Percentiles rank a stretch among this genome's conserved stretches.
Evolutionary conservation across 2,329 filamentous ascomycete genomes (phyloP).

Genomic region (Penicillium sp.): DNA sequence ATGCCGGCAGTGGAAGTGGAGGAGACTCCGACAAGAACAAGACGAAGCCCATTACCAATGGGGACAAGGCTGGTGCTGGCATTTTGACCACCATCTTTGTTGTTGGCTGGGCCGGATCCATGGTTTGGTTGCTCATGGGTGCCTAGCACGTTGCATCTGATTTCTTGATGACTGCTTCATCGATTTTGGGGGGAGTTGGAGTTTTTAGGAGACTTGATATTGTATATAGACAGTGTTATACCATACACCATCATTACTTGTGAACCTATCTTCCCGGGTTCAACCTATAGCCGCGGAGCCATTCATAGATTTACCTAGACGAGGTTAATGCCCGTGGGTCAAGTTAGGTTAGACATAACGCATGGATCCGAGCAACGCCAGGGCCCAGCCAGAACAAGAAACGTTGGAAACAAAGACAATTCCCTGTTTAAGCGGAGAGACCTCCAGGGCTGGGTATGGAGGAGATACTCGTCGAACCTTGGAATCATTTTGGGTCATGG

Average conservation of each 20-base stretch:
- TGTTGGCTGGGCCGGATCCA: slow-evolving; percentile 29
- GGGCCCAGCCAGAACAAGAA: too few relatives aligned
- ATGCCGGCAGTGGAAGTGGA: slow-evolving; percentile 30
- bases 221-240: slow-evolving; percentile 2
- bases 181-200: neutral
- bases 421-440: too few relatives aligned
- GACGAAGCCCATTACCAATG: slow-evolving; percentile 27
- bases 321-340: too few relatives aligned
- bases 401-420: too few relatives aligned
- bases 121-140: slow-evolving; percentile 36
- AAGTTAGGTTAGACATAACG: too few relatives aligned
- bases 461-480: too few relatives aligned
- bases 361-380: too few relatives aligned
- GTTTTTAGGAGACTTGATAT: neutral
- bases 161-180: neutral
- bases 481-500: too few relatives aligned
- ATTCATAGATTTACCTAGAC: too few relatives aligned
- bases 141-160: neutral
- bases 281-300: too few relatives aligned
- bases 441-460: too few relatives aligned
- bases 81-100: slow-evolving; percentile 40
- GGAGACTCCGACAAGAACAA: neutral
- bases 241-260: neutral
- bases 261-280: neutral
- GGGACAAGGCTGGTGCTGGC: slow-evolving; percentile 42